Evolutionary conservation across 257 asterid species (phyloP), one percentile per base, ranked within the genome.

Genomic region (Capsicum rhomboideum): DNA sequence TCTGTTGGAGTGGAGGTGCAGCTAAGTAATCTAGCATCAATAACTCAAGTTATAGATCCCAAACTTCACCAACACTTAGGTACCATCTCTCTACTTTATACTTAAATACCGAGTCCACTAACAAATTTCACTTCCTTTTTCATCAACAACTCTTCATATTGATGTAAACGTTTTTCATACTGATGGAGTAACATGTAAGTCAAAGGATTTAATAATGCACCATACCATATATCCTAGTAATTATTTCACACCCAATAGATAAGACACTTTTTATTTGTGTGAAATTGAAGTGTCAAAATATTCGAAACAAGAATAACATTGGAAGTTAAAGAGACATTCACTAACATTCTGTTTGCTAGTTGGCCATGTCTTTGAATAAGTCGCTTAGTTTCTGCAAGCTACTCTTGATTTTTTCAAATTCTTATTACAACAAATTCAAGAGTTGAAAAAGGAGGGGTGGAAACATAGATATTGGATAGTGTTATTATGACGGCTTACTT

Each of bases 11-110:
- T n/a, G n/a, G n/a, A n/a, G n/a, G n/a, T n/a, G n/a, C n/a, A n/a
- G n/a, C n/a, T n/a, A n/a, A n/a, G n/a, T n/a, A n/a, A n/a, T n/a
- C n/a, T n/a, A n/a, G n/a, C n/a, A n/a, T n/a, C n/a, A n/a, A n/a
- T n/a, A n/a, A n/a, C n/a, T n/a, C n/a, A n/a, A n/a, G n/a, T n/a
- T n/a, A n/a, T n/a, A n/a, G n/a, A n/a, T 84, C 99, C 99, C 78
- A 96, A 96, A 88, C 98, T 96, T 89, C 99, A 96, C 85, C 93
- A 91, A 84, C 99, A 96, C 93, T 88, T 96, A 84, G 99, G 99
- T 96, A 94, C 66, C 71, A 56, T 68, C 78, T 87, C 71, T 82
- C 72, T 58, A 18, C 37, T 55, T 58, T 72, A 21, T 42, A 12
- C 55, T 72, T 46, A 42, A 44, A 42, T 46, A 42, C 56, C 2